phyloP scores from a whole-genome alignment of 2,329 filamentous ascomycete species.

The Aspergillus luchuensis region DNA sequence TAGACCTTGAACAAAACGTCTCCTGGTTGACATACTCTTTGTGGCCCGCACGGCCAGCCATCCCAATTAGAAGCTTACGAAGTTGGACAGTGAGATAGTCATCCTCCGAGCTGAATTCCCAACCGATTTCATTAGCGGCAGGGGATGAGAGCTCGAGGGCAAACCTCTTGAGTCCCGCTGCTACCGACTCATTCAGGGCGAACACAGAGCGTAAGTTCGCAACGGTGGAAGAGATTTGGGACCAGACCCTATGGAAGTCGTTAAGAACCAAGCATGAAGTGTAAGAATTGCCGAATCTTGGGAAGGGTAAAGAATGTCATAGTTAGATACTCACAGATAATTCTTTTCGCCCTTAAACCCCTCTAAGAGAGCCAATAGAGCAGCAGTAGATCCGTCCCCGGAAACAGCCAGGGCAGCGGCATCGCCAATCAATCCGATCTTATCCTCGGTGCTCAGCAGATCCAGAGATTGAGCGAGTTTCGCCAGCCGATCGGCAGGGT shows the following conservation, averaged over 20 bases:
- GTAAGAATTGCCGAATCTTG: neutral
- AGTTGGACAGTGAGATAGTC: slow-evolving; percentile 81
- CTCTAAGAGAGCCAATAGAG: slow-evolving; percentile 79
- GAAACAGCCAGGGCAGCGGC: slow-evolving; percentile 86
- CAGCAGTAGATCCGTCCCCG: slow-evolving; percentile 78
- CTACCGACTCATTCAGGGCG: slow-evolving; percentile 70
- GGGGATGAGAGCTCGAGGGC: slow-evolving; percentile 73
- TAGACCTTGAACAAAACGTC: neutral
- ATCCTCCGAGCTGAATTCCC: slow-evolving; percentile 77
- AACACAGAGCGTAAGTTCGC: slow-evolving; percentile 82
- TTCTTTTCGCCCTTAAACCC: slow-evolving; percentile 81
- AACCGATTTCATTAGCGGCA: slow-evolving; percentile 78
- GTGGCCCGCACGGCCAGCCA: slow-evolving; percentile 76
- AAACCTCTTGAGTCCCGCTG: slow-evolving; percentile 74
- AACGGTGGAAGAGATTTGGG: slow-evolving; percentile 77
- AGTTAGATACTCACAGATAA: slow-evolving; percentile 61
- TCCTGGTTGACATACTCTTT: slow-evolving; percentile 58
- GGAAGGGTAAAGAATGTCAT: neutral
- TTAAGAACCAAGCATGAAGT: slow-evolving; percentile 18
- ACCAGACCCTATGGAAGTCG: slow-evolving; percentile 66
- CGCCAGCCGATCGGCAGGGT: slow-evolving; percentile 77
- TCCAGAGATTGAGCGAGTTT: slow-evolving; percentile 78
- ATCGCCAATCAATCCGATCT: slow-evolving; percentile 88
- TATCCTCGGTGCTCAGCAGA: slow-evolving; percentile 79
- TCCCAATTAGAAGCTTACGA: slow-evolving; percentile 75